Evolutionary conservation across 2,329 filamentous ascomycete species (phyloP).

Genomic region (Xylariomycetidae sp.): DNA sequence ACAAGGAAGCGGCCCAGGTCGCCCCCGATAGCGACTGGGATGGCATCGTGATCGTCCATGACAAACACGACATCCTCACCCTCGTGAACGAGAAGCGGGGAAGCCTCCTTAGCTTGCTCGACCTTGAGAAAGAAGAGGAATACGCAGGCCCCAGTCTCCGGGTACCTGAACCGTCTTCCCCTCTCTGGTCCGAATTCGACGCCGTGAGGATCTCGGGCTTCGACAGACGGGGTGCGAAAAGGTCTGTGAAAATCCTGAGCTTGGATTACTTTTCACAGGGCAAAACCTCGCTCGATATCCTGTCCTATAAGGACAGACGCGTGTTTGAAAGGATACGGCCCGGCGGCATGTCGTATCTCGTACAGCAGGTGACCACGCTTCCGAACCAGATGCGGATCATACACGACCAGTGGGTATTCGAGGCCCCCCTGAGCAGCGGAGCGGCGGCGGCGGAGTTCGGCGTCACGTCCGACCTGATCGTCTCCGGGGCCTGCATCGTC

Average conservation of each 20-base stretch:
- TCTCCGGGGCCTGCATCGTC: constrained; percentile 4
- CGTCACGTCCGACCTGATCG: not conserved
- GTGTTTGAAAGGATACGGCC: constrained; percentile 1
- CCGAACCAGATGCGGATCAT: too few species aligned
- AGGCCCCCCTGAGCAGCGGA: too few species aligned
- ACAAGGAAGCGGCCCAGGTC: not conserved
- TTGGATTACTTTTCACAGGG: constrained; percentile 2
- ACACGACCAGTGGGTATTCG: too few species aligned
- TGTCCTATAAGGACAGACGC: constrained; percentile 4
- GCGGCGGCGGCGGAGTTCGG: too few species aligned
- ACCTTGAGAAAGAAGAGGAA: too few species aligned
- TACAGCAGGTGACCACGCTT: too few species aligned
- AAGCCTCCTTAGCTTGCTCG: too few species aligned
- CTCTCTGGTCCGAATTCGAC: too few species aligned
- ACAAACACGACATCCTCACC: constrained; percentile 3
- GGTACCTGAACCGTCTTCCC: too few species aligned
- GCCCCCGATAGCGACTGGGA: constrained; percentile 1
- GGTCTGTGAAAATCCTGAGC: constrained; percentile 4
- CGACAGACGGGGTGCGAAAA: not conserved
- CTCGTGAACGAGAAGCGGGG: not conserved
- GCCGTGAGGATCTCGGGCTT: constrained; percentile 1
- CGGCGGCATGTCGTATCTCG: too few species aligned
- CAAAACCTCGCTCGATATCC: constrained; percentile 4
- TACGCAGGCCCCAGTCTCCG: too few species aligned
- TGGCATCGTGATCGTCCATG: constrained; percentile 5